These are phyloP conservation scores for Lodderomyces metapsilosis DNA, from an alignment of 1,139 yeast species.

Conservation along the genomic window DNA sequence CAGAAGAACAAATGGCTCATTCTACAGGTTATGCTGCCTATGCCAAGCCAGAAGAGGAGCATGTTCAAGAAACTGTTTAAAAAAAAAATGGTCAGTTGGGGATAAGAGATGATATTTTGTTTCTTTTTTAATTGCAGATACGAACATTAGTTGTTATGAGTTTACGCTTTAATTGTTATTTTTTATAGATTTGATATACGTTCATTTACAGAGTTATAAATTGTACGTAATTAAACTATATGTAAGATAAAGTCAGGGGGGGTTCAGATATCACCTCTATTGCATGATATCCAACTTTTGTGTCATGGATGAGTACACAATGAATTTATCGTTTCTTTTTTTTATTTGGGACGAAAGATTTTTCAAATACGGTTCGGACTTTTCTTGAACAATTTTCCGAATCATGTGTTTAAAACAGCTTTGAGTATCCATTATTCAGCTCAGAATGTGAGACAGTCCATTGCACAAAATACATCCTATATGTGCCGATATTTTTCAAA, in stretches of 20 bases:
- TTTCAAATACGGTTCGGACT: slow-evolving; percentile 1
- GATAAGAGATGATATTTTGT: too few species aligned
- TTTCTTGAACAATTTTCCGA: not conserved
- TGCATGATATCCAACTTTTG: not conserved
- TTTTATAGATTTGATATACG: not conserved
- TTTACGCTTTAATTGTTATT: not conserved
- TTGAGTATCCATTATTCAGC: too few species aligned
- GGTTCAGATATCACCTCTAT: too few species aligned
- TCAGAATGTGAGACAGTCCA: not conserved
- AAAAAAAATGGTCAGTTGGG: too few species aligned
- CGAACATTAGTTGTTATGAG: not conserved
- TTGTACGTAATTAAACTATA: not conserved
- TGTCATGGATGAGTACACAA: not conserved
- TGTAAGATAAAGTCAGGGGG: not conserved
- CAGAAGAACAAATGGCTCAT: slow-evolving; percentile 31
- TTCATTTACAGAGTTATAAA: not conserved
- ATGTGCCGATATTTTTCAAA: not conserved
- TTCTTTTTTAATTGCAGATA: too few species aligned
- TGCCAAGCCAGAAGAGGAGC: slow-evolving; percentile 26
- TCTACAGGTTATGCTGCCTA: slow-evolving; percentile 24
- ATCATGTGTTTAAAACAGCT: too few species aligned
- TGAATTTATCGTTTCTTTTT: not conserved
- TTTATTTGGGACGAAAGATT: not conserved
- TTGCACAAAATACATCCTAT: not conserved
- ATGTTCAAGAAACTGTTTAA: slow-evolving; percentile 14